Base-by-base conservation (phyloP, 805 yeast genomes). In the Candida pini region DNA sequence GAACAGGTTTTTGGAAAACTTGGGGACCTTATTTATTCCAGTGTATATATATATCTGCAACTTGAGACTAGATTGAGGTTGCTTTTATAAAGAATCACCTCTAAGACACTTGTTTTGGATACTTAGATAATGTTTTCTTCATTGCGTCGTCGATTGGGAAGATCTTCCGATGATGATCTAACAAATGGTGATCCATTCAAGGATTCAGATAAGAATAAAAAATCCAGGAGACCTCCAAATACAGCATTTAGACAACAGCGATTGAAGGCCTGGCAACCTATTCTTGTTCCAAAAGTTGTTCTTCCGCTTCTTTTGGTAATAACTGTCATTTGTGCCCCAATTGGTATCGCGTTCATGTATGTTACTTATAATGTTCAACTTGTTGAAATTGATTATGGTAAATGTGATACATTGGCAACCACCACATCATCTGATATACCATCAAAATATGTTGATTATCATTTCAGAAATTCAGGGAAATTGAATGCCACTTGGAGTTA, bases 241-340 rank as follows among this genome's bases (percentile, higher is more conserved):
- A 84, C 90, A 6, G 90, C 89, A 3, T 84, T 84, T 53, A 71
- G 89, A 52, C 94, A 83, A 47, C 82, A 76, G 44, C 59, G 81
- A 47, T 54, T 76, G 43, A 73, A 73, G 47, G 69, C 80, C 26
- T 76, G 80, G 78, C 80, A 76, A 47, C 98, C 97, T 2, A 86
- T 92, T 35, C 71, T 92, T 36, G 84, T 96, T 2, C 97, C 97
- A 12, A 79, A 79, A 45, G 80, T 94, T 13, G 97, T 90, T 30
- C 71, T 92, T 29, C 97, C 97, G 3, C 66, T 90, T 33, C 68
- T 92, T 36, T 69, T 88, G 31, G 45, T 82, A 17, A 63, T 85
- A 28, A 86, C 94, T 1, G 65, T 86, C 16, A 69, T 92, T 4
- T 88, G 89, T 62, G 85, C 92, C 1, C 96, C 97, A 1, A 71